Conservation (phyloP, 1,139 yeast species). For the Pichia sp. region DNA sequence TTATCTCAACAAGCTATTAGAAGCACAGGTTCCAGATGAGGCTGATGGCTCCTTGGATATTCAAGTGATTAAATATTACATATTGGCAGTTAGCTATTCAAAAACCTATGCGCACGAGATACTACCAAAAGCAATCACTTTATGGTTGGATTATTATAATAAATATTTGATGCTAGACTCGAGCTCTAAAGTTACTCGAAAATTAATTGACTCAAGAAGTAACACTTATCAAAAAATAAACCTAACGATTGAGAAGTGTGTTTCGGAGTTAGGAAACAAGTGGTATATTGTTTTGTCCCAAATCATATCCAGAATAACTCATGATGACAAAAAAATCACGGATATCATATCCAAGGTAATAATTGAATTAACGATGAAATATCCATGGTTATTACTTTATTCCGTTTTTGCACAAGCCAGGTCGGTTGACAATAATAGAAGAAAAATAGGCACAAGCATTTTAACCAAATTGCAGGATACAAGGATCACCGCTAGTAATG, state of each 20-base stretch:
- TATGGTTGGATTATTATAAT: constrained; percentile 85
- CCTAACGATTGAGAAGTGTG: constrained; percentile 21
- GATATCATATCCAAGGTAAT: constrained; percentile 55
- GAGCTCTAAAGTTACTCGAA: constrained; percentile 50
- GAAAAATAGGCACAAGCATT: constrained; percentile 48
- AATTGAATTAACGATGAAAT: constrained; percentile 51
- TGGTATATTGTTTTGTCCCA: constrained; percentile 90
- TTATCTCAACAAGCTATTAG: constrained; percentile 73
- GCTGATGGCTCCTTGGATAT: constrained; percentile 61
- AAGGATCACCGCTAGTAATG: not conserved
- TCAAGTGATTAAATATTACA: constrained; percentile 59
- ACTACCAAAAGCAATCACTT: constrained; percentile 79
- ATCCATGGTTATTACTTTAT: constrained; percentile 86
- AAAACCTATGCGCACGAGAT: constrained; percentile 53
- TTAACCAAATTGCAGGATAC: constrained; percentile 31
- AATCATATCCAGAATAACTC: constrained; percentile 72
- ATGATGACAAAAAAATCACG: constrained; percentile 54
- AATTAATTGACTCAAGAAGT: constrained; percentile 9
- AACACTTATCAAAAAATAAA: constrained; percentile 14
- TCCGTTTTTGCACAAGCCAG: constrained; percentile 69
- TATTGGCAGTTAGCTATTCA: constrained; percentile 60
- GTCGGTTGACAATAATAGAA: constrained; percentile 59
- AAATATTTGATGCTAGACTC: constrained; percentile 34
- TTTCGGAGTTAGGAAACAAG: constrained; percentile 53
- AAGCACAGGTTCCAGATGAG: constrained; percentile 38